Evolutionary conservation across 2,329 filamentous ascomycete species (phyloP).

Genomic region (Fusarium continuum): DNA sequence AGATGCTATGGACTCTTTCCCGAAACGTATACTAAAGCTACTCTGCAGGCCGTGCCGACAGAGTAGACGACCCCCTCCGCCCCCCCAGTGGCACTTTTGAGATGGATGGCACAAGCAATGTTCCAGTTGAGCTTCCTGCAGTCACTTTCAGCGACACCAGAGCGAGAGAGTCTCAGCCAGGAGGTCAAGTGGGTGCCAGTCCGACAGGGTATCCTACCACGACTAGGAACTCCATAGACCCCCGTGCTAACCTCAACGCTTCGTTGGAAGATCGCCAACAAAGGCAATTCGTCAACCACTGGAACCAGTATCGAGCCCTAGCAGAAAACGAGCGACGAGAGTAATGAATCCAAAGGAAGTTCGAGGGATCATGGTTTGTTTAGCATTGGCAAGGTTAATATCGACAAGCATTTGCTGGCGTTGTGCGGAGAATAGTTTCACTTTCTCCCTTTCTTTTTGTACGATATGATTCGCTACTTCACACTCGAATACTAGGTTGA

Average conservation of each 20-base stretch:
- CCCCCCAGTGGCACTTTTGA: constrained; percentile 48
- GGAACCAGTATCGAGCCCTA: constrained; percentile 48
- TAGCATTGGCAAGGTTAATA: not conserved
- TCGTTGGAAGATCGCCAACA: constrained; percentile 43
- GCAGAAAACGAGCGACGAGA: constrained; percentile 9
- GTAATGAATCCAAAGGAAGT: not conserved
- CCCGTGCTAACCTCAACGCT: constrained; percentile 49
- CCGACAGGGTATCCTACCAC: constrained; percentile 10
- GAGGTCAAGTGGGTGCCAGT: constrained; percentile 1
- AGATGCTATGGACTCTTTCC: not conserved
- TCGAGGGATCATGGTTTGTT: not conserved
- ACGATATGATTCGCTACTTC: constrained; percentile 30
- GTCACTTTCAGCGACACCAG: constrained; percentile 23
- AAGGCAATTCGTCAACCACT: constrained; percentile 50
- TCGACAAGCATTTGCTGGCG: constrained; percentile 38
- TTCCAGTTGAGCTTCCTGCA: constrained; percentile 49
- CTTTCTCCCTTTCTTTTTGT: constrained; percentile 33
- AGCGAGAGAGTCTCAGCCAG: constrained; percentile 8
- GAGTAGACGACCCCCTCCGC: constrained; percentile 39
- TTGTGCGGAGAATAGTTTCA: constrained; percentile 37
- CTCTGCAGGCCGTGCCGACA: constrained; percentile 48
- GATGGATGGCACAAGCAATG: constrained; percentile 49
- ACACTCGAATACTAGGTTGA: constrained; percentile 30
- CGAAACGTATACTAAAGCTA: constrained; percentile 26
- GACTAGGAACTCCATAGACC: constrained; percentile 40